Percentiles rank a stretch among this genome's conserved stretches.
Conservation (phyloP, 2,329 filamentous ascomycete genomes). For the Apiospora pterosperma region DNA sequence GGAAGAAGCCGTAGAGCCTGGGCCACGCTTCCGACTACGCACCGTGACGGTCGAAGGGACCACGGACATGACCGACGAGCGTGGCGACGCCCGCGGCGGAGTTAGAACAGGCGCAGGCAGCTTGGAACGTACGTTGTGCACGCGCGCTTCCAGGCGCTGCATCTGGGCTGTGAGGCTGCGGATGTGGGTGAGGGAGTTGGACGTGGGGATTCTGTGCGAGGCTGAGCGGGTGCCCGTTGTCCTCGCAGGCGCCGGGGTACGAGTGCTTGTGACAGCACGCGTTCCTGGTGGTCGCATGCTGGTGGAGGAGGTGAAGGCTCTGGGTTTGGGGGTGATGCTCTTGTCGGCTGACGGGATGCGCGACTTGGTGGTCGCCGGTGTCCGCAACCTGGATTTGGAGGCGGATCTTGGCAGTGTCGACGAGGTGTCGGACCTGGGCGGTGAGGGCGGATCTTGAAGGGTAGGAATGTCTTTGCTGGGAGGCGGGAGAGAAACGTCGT, state of each 20-base stretch:
- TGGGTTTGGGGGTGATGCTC: constrained; percentile 52
- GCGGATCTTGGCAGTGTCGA: constrained; percentile 51
- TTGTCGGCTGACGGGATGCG: constrained; percentile 52
- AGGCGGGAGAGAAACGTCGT: background rate
- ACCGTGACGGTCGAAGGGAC: constrained; percentile 59
- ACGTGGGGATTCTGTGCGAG: constrained; percentile 50
- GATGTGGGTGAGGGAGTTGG: constrained; percentile 83
- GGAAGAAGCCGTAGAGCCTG: constrained; percentile 52
- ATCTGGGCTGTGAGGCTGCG: constrained; percentile 93
- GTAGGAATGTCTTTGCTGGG: constrained; percentile 40
- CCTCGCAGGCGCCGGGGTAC: constrained; percentile 28
- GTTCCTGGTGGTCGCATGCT: constrained; percentile 34
- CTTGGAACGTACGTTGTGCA: constrained; percentile 88
- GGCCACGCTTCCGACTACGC: constrained; percentile 67
- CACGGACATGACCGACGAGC: constrained; percentile 36
- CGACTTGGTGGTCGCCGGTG: constrained; percentile 37
- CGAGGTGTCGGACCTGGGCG: constrained; percentile 86
- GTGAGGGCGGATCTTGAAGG: constrained; percentile 82
- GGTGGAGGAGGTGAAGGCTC: constrained; percentile 34
- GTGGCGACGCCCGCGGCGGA: constrained; percentile 78
- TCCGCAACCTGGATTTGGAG: constrained; percentile 39
- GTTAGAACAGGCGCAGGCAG: constrained; percentile 77
- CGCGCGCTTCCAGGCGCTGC: constrained; percentile 91
- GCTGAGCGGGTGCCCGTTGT: constrained; percentile 40
- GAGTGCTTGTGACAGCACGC: constrained; percentile 43